Evolutionary conservation across 108 stramenopile species (phyloP), one percentile per base, ranked within the genome.

Genomic region (Conticribra guillardii): DNA sequence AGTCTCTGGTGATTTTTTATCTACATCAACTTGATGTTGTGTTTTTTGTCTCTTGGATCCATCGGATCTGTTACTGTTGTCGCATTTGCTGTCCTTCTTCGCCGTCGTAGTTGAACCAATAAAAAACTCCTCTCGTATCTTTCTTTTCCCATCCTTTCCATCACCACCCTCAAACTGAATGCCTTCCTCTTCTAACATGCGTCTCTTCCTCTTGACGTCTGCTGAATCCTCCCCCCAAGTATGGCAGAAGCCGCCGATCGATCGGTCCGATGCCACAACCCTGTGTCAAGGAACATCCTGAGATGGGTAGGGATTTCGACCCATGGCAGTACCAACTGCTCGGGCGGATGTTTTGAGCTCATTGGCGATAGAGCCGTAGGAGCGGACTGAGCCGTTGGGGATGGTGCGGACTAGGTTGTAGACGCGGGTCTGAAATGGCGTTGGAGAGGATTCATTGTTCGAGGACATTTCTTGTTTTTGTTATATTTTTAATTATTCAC

Each of bases 201-300:
- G 68, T 34, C 34, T 69, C 53, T 80, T 80, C 24, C 23, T 56
- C 26, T 56, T 48, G 31, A 80, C 73, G 19, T 76, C 28, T 16
- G 60, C 47, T 23, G 52, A 24, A 1, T 70, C 60, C 33, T 64
- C 74, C 18, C 79, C 79, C 68, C 74, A 62, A 37, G 54, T 58
- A 14, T 59, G 69, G 48, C 74, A 48, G 23, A 70, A 80, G 16
- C 79, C 79, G 23, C 79, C 79, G 23, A 80, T 47, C 14, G 73
- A 32, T 22, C 73, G 68, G 62, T 80, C 79, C 5, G 79, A 80
- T 19, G 79, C 79, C 48, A 80, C 79, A 41, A 80, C 79, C 63
- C 79, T 23, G 27, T 80, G 79, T 80, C 79, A 80, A 17, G 79
- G 74, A 0, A 80, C 79, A 47, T 74, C 45, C 0, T 55, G 54